Evolutionary conservation across 768 basidiomycete species (phyloP), one percentile per base, ranked within the genome.

Genomic region (Termitomyces sp.): DNA sequence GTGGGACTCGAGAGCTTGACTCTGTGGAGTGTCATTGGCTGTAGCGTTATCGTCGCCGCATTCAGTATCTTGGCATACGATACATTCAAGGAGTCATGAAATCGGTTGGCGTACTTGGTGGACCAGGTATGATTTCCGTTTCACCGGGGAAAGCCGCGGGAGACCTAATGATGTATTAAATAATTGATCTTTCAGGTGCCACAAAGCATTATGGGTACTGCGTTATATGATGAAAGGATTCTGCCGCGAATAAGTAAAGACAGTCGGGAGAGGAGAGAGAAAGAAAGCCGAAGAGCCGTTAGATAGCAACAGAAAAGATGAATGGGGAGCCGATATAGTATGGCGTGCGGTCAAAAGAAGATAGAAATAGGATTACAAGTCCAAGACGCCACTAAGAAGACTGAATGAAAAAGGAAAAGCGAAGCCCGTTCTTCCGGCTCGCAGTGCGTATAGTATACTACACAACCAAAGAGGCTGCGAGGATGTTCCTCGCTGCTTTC

Each of bases 41-140:
- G 88, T 52, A 81, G 82, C 20, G 80, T 86, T 64, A 96, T 98
- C 62, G 81, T 93, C 12, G 73, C 80, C 12, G 94, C 93, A 2
- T 98, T 98, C 67, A 87, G 81, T 2, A 79, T 96, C 35, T 75
- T 98, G 54, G 84, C 80, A 30, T 84, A 84, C 59, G 91, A 92
- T 63, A 85, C 89, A 81, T 72, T 80, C 57, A 73, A 72, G 56
- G 61, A 68, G 47, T 63, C 64, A 61, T 68, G 57, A 68, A 9
- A 24, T 47, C 16, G 45, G 43, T 38, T n/a, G n/a, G n/a, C n/a
- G n/a, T 6, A 6, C 36, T 6, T 6, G 6, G 40, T n/a, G n/a
- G n/a, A n/a, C n/a, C 13, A 35, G 33, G 33, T 40, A 40, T n/a
- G 38, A 8, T n/a, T 38, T 38, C 38, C 38, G 6, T 38, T 40